These are phyloP conservation scores for Alternaria sp. DNA, from an alignment of 2,329 filamentous ascomycete species.

Conservation along the genomic window DNA sequence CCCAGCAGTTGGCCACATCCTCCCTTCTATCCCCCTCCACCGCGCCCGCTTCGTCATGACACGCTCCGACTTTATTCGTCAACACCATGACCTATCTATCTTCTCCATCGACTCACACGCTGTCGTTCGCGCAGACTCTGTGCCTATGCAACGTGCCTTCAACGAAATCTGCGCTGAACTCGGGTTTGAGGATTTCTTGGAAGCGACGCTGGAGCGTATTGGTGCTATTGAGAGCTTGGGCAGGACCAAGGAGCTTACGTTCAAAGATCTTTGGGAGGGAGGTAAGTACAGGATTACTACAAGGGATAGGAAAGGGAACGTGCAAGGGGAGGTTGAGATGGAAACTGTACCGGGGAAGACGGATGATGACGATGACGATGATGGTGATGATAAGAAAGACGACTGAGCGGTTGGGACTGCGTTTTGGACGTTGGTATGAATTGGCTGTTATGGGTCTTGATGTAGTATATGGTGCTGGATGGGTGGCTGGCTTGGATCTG, in stretches of 20 bases:
- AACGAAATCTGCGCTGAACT: slow-evolving; percentile 78
- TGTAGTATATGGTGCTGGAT: not conserved
- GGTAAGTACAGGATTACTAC: slow-evolving; percentile 70
- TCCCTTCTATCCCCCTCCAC: slow-evolving; percentile 72
- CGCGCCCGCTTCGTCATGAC: slow-evolving; percentile 81
- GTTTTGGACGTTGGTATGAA: not conserved
- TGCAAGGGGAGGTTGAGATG: slow-evolving; percentile 43
- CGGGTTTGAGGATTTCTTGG: slow-evolving; percentile 83
- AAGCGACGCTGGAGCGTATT: slow-evolving; percentile 85
- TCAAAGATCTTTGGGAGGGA: slow-evolving; percentile 89
- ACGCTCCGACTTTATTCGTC: slow-evolving; percentile 89
- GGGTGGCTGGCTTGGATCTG: not conserved
- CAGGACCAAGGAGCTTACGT: slow-evolving; percentile 90
- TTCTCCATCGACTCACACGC: slow-evolving; percentile 92
- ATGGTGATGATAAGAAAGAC: slow-evolving; percentile 18
- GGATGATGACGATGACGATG: slow-evolving; percentile 36
- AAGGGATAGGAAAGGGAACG: slow-evolving; percentile 39
- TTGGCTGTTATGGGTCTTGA: not conserved
- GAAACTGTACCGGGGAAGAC: slow-evolving; percentile 42
- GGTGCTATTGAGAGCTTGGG: slow-evolving; percentile 92
- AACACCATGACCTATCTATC: slow-evolving; percentile 91
- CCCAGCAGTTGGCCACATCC: slow-evolving; percentile 71
- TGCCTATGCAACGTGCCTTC: slow-evolving; percentile 96
- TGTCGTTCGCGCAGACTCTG: slow-evolving; percentile 88
- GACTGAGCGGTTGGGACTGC: not conserved